phyloP scores from a whole-genome alignment of 257 asterid genomes.

The Solanum medicagineum region DNA sequence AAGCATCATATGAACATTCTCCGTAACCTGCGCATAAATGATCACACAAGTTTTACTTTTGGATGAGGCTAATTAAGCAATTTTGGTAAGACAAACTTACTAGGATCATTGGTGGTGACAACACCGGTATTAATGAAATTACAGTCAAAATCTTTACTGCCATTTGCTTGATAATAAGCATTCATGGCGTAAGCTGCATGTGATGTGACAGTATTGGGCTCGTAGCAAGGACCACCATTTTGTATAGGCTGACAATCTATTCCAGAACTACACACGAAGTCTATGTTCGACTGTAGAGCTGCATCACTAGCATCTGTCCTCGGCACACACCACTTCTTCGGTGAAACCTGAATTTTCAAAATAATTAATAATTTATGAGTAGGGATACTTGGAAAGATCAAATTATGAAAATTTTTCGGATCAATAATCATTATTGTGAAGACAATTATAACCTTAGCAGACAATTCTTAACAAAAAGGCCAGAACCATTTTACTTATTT shows the following conservation, averaged over 20 bases:
- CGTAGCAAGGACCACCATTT: slow-evolving; percentile 28
- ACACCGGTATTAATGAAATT: slow-evolving; percentile 15
- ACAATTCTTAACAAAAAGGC: slow-evolving; percentile 15
- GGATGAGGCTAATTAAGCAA: not conserved
- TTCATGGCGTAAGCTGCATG: slow-evolving; percentile 48
- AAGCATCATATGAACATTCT: slow-evolving; percentile 13
- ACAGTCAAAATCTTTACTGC: slow-evolving; percentile 20
- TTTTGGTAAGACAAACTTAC: slow-evolving; percentile 10
- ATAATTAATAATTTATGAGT: too few relatives aligned
- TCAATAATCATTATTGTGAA: slow-evolving; percentile 21
- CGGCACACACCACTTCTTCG: slow-evolving; percentile 32
- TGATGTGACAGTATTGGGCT: slow-evolving; percentile 22
- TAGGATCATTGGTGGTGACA: slow-evolving; percentile 22
- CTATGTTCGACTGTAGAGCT: slow-evolving; percentile 32
- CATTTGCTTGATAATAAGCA: slow-evolving; percentile 31
- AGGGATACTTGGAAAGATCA: slow-evolving; percentile 21
- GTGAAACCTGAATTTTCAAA: not conserved
- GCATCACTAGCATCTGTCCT: slow-evolving; percentile 15
- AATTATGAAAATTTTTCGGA: slow-evolving; percentile 26
- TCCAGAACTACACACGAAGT: slow-evolving; percentile 25
- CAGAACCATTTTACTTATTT: not conserved
- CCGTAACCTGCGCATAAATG: slow-evolving; percentile 14
- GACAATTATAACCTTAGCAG: slow-evolving; percentile 24
- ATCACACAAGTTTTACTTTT: not conserved
- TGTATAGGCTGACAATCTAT: slow-evolving; percentile 33